phyloP scores from a whole-genome alignment of 495 filamentous ascomycete species.

The Xylaria longipes region DNA sequence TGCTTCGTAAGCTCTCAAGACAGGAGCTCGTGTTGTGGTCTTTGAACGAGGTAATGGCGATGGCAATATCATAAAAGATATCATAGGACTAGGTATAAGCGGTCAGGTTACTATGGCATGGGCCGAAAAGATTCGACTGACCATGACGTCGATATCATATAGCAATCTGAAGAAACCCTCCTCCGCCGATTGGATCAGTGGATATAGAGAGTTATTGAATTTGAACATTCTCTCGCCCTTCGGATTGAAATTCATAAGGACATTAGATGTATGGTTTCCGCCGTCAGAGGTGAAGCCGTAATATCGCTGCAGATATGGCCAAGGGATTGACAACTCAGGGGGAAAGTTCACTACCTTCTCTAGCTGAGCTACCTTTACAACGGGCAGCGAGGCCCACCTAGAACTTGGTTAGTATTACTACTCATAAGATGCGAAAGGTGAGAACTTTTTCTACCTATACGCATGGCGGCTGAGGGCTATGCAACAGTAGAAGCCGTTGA shows the following conservation, averaged over 20 bases:
- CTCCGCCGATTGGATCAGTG: background rate
- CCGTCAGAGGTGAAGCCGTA: slow-evolving; percentile 45
- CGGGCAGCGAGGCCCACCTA: slow-evolving; percentile 48
- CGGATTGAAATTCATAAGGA: slow-evolving; percentile 23
- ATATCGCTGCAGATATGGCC: slow-evolving; percentile 44
- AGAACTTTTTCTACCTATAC: slow-evolving; percentile 38
- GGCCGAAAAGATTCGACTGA: background rate
- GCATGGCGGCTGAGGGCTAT: slow-evolving; percentile 46
- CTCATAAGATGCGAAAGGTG: background rate
- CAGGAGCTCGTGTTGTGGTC: background rate
- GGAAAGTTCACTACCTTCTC: slow-evolving; percentile 48
- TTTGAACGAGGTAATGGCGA: background rate
- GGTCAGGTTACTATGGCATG: background rate
- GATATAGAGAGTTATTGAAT: background rate
- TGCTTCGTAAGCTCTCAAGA: background rate
- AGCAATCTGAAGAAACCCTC: slow-evolving; percentile 5
- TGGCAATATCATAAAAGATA: background rate
- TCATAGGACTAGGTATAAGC: background rate
- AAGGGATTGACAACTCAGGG: slow-evolving; percentile 43
- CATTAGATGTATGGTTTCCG: slow-evolving; percentile 43
- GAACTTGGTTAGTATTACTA: background rate
- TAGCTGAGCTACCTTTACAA: slow-evolving; percentile 49
- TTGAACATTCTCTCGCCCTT: background rate
- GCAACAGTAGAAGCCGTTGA: slow-evolving; percentile 50
- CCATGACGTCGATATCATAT: slow-evolving; percentile 1